Evolutionary conservation across 2,329 filamentous ascomycete genomes (phyloP).

Genomic region (Sclerotinia borealis): DNA sequence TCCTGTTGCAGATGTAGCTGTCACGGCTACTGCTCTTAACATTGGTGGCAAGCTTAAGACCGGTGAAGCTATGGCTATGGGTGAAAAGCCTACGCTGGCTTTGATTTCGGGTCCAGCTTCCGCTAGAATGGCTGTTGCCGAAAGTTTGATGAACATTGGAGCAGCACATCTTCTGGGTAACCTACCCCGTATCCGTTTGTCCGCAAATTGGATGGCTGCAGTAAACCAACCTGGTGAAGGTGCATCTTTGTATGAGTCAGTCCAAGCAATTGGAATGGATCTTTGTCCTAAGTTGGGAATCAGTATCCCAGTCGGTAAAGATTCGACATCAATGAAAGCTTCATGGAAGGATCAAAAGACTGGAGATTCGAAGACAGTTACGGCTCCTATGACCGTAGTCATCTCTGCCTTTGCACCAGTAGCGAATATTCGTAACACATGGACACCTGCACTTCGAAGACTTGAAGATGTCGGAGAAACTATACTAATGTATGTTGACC

Average conservation of each 20-base stretch:
- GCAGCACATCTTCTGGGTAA: constrained; percentile 57
- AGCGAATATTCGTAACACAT: constrained; percentile 75
- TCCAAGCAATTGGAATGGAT: constrained; percentile 87
- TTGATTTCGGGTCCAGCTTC: constrained; percentile 86
- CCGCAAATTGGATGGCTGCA: constrained; percentile 99
- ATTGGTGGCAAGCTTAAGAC: constrained; percentile 60
- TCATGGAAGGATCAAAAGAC: constrained; percentile 73
- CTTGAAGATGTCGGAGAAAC: constrained; percentile 85
- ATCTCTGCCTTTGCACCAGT: constrained; percentile 89
- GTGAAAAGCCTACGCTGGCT: constrained; percentile 82
- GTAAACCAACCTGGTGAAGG: constrained; percentile 88
- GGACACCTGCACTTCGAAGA: constrained; percentile 84
- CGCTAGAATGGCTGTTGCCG: constrained; percentile 91
- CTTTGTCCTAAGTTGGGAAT: constrained; percentile 86
- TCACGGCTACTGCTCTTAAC: constrained; percentile 77
- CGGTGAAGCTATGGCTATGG: constrained; percentile 97
- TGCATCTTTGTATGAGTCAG: constrained; percentile 86
- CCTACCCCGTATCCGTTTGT: constrained; percentile 75
- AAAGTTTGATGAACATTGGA: constrained; percentile 87
- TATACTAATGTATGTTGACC: constrained; percentile 82
- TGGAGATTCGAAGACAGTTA: constrained; percentile 73
- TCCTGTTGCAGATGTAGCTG: constrained; percentile 88
- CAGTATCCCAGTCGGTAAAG: constrained; percentile 93
- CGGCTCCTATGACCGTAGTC: constrained; percentile 82
- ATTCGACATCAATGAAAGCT: constrained; percentile 98